Conservation (phyloP, 192 early-diverging fungal species). For the Podila horticola region DNA sequence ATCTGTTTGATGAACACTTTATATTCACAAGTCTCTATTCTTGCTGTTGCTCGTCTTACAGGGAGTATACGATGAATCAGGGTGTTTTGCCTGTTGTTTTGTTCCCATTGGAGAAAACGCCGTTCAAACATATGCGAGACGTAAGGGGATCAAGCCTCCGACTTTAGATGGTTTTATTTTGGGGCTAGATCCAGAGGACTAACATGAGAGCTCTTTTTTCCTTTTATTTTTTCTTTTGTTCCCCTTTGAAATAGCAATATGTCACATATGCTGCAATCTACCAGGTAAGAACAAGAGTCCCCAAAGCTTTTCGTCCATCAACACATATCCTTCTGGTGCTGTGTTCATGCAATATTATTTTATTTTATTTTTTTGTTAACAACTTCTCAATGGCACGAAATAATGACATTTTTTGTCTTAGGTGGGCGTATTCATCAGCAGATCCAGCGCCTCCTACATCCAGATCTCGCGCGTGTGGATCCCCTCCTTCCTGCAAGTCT, state of each 20-base stretch:
- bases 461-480: slow-evolving; percentile 50
- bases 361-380: background rate
- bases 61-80: slow-evolving; percentile 57
- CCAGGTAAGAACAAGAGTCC: slow-evolving; percentile 24
- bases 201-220: background rate
- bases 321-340: background rate
- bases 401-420: slow-evolving; percentile 1
- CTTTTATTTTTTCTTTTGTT: background rate
- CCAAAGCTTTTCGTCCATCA: too few relatives aligned
- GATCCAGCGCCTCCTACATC: slow-evolving; percentile 45
- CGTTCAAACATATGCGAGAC: slow-evolving; percentile 51
- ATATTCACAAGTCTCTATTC: background rate
- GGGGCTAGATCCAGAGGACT: background rate
- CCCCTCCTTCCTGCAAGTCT: slow-evolving; percentile 41
- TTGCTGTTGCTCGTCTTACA: background rate
- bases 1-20: background rate
- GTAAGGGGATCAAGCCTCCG: slow-evolving; percentile 16
- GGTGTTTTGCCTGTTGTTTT: slow-evolving; percentile 51
- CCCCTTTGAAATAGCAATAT: slow-evolving; percentile 44
- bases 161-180: background rate
- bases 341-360: background rate
- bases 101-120: slow-evolving; percentile 51
- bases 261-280: slow-evolving; percentile 55
- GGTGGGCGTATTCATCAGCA: slow-evolving; percentile 54
- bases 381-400: background rate